A percentile compares a stretch with the other conserved stretches of the same genome.
These are phyloP conservation scores for Saccharomyces hybrid DNA, from an alignment of 1,139 yeast species.

Conservation along the genomic window DNA sequence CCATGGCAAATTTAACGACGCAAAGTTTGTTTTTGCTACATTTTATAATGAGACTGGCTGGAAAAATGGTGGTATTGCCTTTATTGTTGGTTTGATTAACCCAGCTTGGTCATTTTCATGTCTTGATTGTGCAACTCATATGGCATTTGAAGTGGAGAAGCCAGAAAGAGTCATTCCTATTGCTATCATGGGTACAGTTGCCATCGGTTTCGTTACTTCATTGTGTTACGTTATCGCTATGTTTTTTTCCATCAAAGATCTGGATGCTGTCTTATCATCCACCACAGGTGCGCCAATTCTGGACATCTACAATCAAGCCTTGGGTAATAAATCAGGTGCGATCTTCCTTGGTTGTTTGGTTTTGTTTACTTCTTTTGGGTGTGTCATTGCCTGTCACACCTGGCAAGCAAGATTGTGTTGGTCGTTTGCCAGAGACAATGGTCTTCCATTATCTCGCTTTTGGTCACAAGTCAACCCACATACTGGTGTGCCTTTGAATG, in stretches of 20 bases:
- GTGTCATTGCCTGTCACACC: constrained; percentile 64
- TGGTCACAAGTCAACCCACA: constrained; percentile 42
- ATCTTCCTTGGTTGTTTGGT: constrained; percentile 50
- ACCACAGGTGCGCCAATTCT: constrained; percentile 56
- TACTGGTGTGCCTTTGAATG: constrained; percentile 45
- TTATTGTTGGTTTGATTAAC: constrained; percentile 57
- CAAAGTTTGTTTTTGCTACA: constrained; percentile 53
- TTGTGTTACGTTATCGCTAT: constrained; percentile 53
- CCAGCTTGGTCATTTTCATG: constrained; percentile 69
- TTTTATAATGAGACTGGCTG: constrained; percentile 63
- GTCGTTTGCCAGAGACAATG: constrained; percentile 69
- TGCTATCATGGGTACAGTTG: constrained; percentile 57
- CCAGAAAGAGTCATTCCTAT: constrained; percentile 57
- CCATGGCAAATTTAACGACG: constrained; percentile 46
- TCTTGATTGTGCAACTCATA: constrained; percentile 60
- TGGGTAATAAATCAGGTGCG: constrained; percentile 50
- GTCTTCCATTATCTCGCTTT: constrained; percentile 42
- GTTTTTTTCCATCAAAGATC: constrained; percentile 52
- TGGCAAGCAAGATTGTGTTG: constrained; percentile 72
- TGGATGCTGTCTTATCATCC: constrained; percentile 40
- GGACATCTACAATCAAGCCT: constrained; percentile 54
- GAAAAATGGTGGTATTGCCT: constrained; percentile 51
- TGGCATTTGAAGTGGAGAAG: constrained; percentile 57
- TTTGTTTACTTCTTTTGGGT: constrained; percentile 57
- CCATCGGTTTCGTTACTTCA: constrained; percentile 57